A percentile compares a stretch with the other conserved stretches of the same genome.
Conservation (phyloP, 495 filamentous ascomycete genomes). For the Penicillium diatomitis region DNA sequence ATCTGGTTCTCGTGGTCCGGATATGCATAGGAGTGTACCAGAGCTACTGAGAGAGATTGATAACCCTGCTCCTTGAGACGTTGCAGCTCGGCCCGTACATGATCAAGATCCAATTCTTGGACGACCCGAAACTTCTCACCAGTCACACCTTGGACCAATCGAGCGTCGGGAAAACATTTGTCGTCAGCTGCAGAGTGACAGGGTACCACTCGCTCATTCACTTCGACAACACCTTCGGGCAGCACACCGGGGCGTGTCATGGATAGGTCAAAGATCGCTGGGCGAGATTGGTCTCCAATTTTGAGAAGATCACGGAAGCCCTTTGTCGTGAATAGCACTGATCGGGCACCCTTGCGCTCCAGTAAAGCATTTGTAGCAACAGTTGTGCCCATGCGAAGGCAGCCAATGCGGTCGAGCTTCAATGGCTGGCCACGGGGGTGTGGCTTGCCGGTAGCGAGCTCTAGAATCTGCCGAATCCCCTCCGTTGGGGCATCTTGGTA, state of each 20-base stretch:
- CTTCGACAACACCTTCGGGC: conserved; percentile 66
- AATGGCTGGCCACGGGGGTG: conserved; percentile 74
- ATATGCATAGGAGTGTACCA: conserved; percentile 47
- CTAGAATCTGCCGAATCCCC: conserved; percentile 83
- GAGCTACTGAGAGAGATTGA: conserved; percentile 42
- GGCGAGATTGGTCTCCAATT: conserved; percentile 77
- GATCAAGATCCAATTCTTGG: conserved; percentile 27
- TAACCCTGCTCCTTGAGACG: conserved; percentile 37
- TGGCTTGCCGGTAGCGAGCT: conserved; percentile 63
- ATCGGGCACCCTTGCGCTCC: conserved; percentile 88
- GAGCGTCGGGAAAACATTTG: conserved; percentile 41
- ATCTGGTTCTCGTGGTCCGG: conserved; percentile 44
- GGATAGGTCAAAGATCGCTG: conserved; percentile 74
- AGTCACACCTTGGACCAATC: conserved; percentile 38
- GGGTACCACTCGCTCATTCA: conserved; percentile 62
- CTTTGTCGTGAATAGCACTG: conserved; percentile 83
- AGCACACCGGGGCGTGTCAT: conserved; percentile 74
- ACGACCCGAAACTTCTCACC: conserved; percentile 45
- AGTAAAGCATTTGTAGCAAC: conserved; percentile 88
- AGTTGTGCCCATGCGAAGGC: conserved; percentile 83
- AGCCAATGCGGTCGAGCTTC: conserved; percentile 74
- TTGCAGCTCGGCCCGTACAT: conserved; percentile 35
- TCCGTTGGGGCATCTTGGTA: conserved; percentile 85
- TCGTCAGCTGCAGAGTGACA: conserved; percentile 48
- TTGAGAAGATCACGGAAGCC: conserved; percentile 89